phyloP scores from a whole-genome alignment of 768 basidiomycete species.

The Myochromella boudieri region DNA sequence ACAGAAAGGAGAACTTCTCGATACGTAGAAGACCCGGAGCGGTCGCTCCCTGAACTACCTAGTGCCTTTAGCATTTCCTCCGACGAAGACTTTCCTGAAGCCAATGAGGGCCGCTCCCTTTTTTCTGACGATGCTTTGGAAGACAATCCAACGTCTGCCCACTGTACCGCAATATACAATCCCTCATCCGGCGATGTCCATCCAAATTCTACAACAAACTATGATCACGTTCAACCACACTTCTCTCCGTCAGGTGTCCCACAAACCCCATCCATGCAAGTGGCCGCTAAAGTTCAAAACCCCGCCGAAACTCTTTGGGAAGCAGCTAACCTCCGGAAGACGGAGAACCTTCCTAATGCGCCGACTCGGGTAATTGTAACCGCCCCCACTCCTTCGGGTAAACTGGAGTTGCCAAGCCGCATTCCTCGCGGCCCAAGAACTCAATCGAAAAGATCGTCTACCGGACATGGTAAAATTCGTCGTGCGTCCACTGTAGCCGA shows the following conservation, averaged over 20 bases:
- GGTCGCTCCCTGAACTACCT: constrained; percentile 36
- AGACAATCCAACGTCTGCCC: constrained; percentile 10
- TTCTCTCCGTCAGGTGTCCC: neutral
- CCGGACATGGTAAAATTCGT: constrained; percentile 23
- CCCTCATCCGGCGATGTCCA: constrained; percentile 14
- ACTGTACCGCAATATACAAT: constrained; percentile 19
- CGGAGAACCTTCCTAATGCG: constrained; percentile 43
- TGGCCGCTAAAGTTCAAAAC: too few species aligned
- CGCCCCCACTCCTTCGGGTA: constrained; percentile 47
- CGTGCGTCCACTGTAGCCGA: constrained; percentile 27
- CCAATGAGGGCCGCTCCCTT: constrained; percentile 22
- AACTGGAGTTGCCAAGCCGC: constrained; percentile 32
- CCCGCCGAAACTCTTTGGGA: constrained; percentile 12
- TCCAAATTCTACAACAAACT: constrained; percentile 2
- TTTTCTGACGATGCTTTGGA: constrained; percentile 28
- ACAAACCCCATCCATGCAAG: neutral
- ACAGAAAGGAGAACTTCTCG: constrained; percentile 43
- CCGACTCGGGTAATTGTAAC: constrained; percentile 55
- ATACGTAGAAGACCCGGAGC: constrained; percentile 30
- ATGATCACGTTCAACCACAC: neutral
- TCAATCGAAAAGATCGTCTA: constrained; percentile 30
- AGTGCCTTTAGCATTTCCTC: constrained; percentile 44
- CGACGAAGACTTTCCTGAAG: constrained; percentile 23
- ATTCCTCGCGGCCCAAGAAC: constrained; percentile 45
- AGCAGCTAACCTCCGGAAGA: constrained; percentile 27